Evolutionary conservation across 768 basidiomycete genomes (phyloP), one percentile per base, ranked within the genome.

Genomic region (Boletus edulis): DNA sequence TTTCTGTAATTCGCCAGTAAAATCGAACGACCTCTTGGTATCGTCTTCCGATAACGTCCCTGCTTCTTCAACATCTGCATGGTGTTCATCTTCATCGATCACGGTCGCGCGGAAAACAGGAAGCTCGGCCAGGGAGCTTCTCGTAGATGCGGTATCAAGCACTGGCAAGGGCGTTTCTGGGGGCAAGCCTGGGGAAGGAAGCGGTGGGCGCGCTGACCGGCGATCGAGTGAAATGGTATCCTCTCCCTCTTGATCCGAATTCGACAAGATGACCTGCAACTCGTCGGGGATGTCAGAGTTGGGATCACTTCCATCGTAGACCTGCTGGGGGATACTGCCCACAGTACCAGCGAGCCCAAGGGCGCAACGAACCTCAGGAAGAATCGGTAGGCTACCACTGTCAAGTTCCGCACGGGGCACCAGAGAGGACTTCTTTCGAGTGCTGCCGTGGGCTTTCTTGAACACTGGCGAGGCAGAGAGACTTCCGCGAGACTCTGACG

Each of bases 271-370:
- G 22, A 76, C 75, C 58, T 84, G 83, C 52, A 92, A 67, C 67
- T 92, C 91, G 40, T 87, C 81, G 1, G 91, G 89, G n/a, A 91
- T 87, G 61, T 93, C 89, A 2, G 85, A 87, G 66, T 90, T 85
- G 0, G 81, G 86, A 62, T 89, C 86, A 10, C 80, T 81, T 3
- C 72, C 75, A 37, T 86, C 80, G 9, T 79, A 59, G 18, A 76
- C 78, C 15, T 73, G 72, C 51, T 75, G 77, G 2, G 67, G 69
- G 47, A 78, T 78, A 22, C 78, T 78, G 4, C 75, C 75, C 46
- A 80, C 74, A 0, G 87, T 89, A 0, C 86, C 87, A 14, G 74
- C 72, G 70, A 87, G 78, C 0, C 86, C 85, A 17, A 89, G 72
- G n/a, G 74, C 76, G 41, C 79, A 79, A 60, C 82, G 77, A 18